phyloP scores from a whole-genome alignment of 108 stramenopile genomes.

The Nitzschia putrida region DNA sequence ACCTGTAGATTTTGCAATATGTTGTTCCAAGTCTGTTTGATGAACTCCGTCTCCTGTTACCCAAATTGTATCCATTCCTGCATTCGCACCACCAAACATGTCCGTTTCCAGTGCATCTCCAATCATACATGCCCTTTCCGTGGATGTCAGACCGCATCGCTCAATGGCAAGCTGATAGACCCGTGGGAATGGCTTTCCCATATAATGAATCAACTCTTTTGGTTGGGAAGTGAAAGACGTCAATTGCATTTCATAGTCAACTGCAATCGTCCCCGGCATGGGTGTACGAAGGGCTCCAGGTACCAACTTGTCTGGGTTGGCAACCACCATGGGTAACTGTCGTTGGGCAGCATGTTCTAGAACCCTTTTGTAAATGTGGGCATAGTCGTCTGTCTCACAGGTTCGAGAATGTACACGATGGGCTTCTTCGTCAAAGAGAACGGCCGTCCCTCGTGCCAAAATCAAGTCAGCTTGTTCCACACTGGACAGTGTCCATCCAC shows the following conservation, averaged over 20 bases:
- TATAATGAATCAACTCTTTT: conserved; percentile 52
- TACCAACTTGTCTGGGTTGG: conserved; percentile 89
- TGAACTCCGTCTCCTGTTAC: conserved; percentile 66
- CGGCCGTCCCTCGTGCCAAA: conserved; percentile 83
- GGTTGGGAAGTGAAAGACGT: conserved; percentile 2
- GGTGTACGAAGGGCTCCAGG: conserved; percentile 75
- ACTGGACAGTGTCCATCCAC: conserved; percentile 67
- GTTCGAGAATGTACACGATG: conserved; percentile 9
- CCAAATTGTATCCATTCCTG: conserved; percentile 66
- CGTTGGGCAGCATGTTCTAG: conserved; percentile 60
- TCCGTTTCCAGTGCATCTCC: conserved; percentile 89
- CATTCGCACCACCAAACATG: conserved; percentile 56
- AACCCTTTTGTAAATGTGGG: conserved; percentile 46
- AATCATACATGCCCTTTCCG: conserved; percentile 62
- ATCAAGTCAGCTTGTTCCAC: conserved; percentile 87
- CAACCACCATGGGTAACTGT: conserved; percentile 86
- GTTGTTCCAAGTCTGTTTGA: conserved; percentile 12
- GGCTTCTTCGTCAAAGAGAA: conserved; percentile 45
- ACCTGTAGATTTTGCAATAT: conserved; percentile 6
- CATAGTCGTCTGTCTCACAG: conserved; percentile 51
- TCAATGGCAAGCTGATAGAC: conserved; percentile 71
- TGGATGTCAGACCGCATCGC: conserved; percentile 7
- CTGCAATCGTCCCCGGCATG: conserved; percentile 92
- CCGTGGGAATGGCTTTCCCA: conserved; percentile 80
- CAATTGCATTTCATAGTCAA: conserved; percentile 63